These are phyloP conservation scores for Arabidopsis arenosa DNA, from an alignment of 345 rosid species.

Conservation along the genomic window DNA sequence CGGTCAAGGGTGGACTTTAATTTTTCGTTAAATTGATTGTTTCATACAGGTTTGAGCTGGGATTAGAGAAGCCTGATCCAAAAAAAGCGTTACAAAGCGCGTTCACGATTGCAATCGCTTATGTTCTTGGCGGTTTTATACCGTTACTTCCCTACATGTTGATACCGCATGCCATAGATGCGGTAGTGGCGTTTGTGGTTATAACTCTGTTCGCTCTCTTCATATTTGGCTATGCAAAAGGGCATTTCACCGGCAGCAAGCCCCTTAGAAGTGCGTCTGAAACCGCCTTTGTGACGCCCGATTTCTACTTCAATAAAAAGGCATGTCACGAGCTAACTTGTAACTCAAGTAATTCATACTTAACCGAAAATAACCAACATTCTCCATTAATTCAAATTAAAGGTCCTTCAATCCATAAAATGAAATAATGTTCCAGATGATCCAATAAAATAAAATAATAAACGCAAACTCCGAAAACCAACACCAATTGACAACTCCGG, in stretches of 20 bases:
- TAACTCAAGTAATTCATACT: too few relatives aligned
- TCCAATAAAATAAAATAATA: too few relatives aligned
- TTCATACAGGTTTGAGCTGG: constrained; percentile 81
- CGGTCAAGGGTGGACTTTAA: not conserved
- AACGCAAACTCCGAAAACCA: too few relatives aligned
- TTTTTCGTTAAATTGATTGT: not conserved
- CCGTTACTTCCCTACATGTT: constrained; percentile 90
- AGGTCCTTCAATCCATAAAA: too few relatives aligned
- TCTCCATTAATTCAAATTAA: too few relatives aligned
- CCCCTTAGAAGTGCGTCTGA: constrained; percentile 74
- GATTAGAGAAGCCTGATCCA: constrained; percentile 93
- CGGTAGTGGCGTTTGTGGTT: constrained; percentile 69
- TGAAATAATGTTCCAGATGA: too few relatives aligned
- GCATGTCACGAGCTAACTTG: too few relatives aligned
- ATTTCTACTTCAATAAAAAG: too few relatives aligned
- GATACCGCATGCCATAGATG: constrained; percentile 72
- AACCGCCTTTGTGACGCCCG: constrained; percentile 61
- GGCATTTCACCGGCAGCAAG: constrained; percentile 69
- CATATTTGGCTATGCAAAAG: constrained; percentile 82
- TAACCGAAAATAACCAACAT: too few relatives aligned
- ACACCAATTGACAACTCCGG: too few relatives aligned
- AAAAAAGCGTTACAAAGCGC: constrained; percentile 76
- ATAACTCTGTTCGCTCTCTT: constrained; percentile 76
- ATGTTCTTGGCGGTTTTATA: constrained; percentile 80
- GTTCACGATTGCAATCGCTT: constrained; percentile 59